Evolutionary conservation across 2,329 filamentous ascomycete genomes (phyloP).

Genomic region (Elsinoe ampelina): DNA sequence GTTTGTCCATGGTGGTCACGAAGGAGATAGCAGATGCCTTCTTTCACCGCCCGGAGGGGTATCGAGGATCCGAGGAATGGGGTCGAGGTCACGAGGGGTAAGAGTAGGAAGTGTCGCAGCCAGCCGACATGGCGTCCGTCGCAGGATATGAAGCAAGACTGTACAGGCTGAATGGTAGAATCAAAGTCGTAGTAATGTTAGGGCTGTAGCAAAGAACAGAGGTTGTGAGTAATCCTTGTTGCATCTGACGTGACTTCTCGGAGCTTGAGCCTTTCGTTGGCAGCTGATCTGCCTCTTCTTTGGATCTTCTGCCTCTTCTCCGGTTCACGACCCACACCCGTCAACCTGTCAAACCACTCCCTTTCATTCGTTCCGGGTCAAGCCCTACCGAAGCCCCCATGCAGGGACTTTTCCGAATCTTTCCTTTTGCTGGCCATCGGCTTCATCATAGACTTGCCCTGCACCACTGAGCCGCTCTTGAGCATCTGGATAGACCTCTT

Average conservation of each 20-base stretch:
- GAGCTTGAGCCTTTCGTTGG: no score
- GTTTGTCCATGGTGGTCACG: slow-evolving; percentile 1
- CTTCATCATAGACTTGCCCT: slow-evolving; percentile 4
- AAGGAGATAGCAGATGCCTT: background rate
- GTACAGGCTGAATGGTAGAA: background rate
- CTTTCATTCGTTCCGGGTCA: background rate
- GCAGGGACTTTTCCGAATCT: slow-evolving; percentile 5
- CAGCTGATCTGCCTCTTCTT: background rate
- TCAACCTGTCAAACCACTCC: slow-evolving; percentile 8
- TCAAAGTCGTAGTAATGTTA: no score
- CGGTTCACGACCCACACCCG: background rate
- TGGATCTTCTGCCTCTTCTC: background rate
- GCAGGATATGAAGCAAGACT: background rate
- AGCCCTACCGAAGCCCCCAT: background rate
- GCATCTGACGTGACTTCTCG: slow-evolving; percentile 11
- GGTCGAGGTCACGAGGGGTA: background rate
- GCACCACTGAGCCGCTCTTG: background rate
- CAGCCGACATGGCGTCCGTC: background rate
- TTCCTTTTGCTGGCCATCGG: slow-evolving; percentile 8
- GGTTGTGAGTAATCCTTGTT: slow-evolving; percentile 3
- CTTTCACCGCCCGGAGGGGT: slow-evolving; percentile 1
- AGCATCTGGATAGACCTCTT: background rate
- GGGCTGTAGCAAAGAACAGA: background rate
- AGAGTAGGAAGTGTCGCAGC: background rate
- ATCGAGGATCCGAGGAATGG: background rate